Percentiles rank a stretch among this genome's conserved stretches.
Conservation (phyloP, 495 filamentous ascomycete species). For the Trichoderma erinaceum region DNA sequence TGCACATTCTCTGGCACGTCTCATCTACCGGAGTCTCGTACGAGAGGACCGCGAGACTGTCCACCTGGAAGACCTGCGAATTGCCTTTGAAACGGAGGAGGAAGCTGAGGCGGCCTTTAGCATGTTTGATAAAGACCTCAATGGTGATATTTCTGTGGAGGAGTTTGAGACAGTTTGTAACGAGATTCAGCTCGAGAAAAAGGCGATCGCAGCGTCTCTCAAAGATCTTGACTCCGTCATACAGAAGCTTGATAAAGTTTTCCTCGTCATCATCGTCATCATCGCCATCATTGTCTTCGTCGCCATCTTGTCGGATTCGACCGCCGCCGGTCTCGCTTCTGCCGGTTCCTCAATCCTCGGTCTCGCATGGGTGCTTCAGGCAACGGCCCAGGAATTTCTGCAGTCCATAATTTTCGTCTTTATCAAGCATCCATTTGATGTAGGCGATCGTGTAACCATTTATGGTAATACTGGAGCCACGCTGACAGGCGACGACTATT, state of each 20-base stretch:
- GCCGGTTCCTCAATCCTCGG: conserved; percentile 81
- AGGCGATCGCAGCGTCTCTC: conserved; percentile 86
- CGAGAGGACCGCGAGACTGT: conserved; percentile 69
- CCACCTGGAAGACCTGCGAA: conserved; percentile 65
- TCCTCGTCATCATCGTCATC: conserved; percentile 76
- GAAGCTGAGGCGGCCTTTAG: conserved; percentile 87
- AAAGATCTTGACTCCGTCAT: conserved; percentile 96
- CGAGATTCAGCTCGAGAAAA: conserved; percentile 90
- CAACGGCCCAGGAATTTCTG: conserved; percentile 89
- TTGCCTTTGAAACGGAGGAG: conserved; percentile 76
- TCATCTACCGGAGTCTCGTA: conserved; percentile 87
- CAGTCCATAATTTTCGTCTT: conserved; percentile 92
- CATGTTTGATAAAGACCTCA: conserved; percentile 96
- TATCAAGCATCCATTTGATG: conserved; percentile 96
- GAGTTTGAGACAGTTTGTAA: conserved; percentile 91
- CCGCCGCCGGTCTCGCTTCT: conserved; percentile 75
- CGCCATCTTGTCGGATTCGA: conserved; percentile 81
- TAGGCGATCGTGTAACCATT: conserved; percentile 86
- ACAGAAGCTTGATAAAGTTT: conserved; percentile 79
- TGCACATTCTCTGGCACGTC: conserved; percentile 80
- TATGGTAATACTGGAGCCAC: conserved; percentile 81
- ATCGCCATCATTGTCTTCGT: conserved; percentile 80
- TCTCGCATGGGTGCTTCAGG: conserved; percentile 85
- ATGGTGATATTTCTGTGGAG: conserved; percentile 94
- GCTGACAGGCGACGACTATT: conserved; percentile 83